Conservation (phyloP, 306 rosid genomes). For the Potentilla sterilis region DNA sequence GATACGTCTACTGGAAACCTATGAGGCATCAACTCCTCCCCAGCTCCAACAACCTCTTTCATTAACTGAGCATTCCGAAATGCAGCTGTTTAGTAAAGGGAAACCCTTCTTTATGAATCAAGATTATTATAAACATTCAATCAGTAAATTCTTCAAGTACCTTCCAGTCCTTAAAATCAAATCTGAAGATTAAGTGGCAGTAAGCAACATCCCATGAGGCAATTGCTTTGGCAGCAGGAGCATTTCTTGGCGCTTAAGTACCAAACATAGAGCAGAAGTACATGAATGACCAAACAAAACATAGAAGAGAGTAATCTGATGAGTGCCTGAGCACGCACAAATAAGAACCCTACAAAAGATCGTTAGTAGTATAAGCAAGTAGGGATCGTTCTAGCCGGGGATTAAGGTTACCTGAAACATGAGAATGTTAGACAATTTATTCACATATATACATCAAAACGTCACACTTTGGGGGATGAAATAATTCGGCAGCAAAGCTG, state of each 20-base stretch:
- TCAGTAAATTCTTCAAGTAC: constrained; percentile 30
- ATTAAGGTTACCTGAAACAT: too few relatives aligned
- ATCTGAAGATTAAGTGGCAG: constrained; percentile 82
- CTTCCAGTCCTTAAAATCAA: constrained; percentile 86
- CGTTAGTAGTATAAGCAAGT: too few relatives aligned
- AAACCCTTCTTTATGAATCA: constrained; percentile 27
- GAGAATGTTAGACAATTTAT: too few relatives aligned
- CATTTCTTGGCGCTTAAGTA: constrained; percentile 74
- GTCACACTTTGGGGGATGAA: too few relatives aligned
- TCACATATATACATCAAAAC: too few relatives aligned
- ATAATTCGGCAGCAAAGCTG: too few relatives aligned
- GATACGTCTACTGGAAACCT: constrained; percentile 29
- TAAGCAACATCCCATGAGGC: constrained; percentile 52
- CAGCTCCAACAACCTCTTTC: constrained; percentile 48
- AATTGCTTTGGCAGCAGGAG: constrained; percentile 53
- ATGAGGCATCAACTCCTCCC: constrained; percentile 68
- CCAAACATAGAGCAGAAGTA: constrained; percentile 15
- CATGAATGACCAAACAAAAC: neutral
- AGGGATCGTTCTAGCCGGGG: too few relatives aligned
- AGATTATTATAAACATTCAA: neutral
- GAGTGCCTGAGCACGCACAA: too few relatives aligned
- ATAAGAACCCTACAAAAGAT: too few relatives aligned
- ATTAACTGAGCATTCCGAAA: constrained; percentile 50
- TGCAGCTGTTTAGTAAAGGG: neutral
- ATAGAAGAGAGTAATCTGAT: neutral